Evolutionary conservation across 345 rosid genomes (phyloP), one percentile per base, ranked within the genome.

Genomic region (Noccaea bulbosa): DNA sequence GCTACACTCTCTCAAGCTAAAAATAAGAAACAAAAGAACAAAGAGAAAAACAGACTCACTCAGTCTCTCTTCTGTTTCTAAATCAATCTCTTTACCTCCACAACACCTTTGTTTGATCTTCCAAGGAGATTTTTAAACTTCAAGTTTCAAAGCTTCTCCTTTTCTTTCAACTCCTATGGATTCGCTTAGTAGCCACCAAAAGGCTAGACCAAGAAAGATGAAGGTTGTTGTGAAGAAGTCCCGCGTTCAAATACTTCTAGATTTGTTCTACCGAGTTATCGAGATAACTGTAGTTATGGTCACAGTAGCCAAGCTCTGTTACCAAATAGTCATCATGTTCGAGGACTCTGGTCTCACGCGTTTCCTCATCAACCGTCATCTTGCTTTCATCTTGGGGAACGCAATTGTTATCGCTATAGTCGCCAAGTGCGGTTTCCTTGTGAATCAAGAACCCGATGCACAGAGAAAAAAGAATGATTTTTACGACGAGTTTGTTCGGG

Each of bases 351-450:
- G 77, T 74, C 27, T 91, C 16, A 50, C 78, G 1, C 70, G 73
- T 49, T 45, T 75, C 45, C 77, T 91, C 11, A 78, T 65, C 27
- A 87, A 89, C 52, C 92, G 95, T 39, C 83, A 81, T 12, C 87
- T 94, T 40, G 83, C 91, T 45, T 94, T 94, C 65, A 24, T 94
- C 33, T 49, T 89, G 1, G 96, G 93, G 34, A 94, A 94, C 67
- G 79, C 53, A 8, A 89, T 94, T 54, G 81, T 89, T 52, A 77
- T 88, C 84, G 74, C 81, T 52, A 77, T 94, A 50, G 87, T 88
- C 10, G 83, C 70, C 6, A 89, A 85, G 41, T 88, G 93, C 0
- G 88, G 91, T 10, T 80, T 79, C 53, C 77, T 91, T 51, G 76
- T 81, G 5, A 50, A 80, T 49, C 81, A 82, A 61, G 78, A 75